Conservation (phyloP, 371 early-diverging fungal species). For the Syncephalis fuscata region DNA sequence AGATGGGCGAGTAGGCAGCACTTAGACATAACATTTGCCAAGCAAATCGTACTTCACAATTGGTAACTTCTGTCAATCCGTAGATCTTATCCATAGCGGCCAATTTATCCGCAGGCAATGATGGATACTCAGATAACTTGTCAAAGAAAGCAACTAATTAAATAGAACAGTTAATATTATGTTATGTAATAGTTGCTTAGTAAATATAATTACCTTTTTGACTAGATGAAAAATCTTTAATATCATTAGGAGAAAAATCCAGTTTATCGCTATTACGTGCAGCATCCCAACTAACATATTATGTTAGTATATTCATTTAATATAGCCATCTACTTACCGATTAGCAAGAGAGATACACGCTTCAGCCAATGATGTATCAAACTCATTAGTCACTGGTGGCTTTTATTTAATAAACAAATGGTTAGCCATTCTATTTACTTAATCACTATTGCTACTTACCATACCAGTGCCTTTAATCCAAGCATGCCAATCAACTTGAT, state of each 20-base stretch:
- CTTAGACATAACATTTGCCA: constrained; percentile 75
- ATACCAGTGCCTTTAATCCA: constrained; percentile 80
- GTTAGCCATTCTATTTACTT: not conserved
- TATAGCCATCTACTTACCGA: constrained; percentile 1
- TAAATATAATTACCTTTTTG: constrained; percentile 58
- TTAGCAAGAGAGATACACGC: constrained; percentile 51
- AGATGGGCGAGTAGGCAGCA: constrained; percentile 57
- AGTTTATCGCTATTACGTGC: constrained; percentile 27
- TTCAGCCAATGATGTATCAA: constrained; percentile 67
- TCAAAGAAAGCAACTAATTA: constrained; percentile 64
- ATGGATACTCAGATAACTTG: constrained; percentile 42
- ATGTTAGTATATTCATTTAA: too few species aligned
- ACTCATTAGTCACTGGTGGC: constrained; percentile 77
- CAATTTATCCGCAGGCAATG: constrained; percentile 43
- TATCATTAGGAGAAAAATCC: constrained; percentile 36
- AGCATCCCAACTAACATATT: constrained; percentile 45
- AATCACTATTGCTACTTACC: constrained; percentile 17
- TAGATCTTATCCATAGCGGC: constrained; percentile 61
- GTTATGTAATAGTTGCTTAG: too few species aligned
- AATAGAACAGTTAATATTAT: constrained; percentile 1
- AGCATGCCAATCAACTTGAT: constrained; percentile 69
- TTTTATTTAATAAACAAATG: constrained; percentile 1
- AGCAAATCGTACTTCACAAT: constrained; percentile 74
- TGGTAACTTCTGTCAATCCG: constrained; percentile 41
- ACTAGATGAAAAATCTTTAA: constrained; percentile 42